These are phyloP conservation scores for Komagataella ulmi DNA, from an alignment of 805 yeast species.

Conservation along the genomic window DNA sequence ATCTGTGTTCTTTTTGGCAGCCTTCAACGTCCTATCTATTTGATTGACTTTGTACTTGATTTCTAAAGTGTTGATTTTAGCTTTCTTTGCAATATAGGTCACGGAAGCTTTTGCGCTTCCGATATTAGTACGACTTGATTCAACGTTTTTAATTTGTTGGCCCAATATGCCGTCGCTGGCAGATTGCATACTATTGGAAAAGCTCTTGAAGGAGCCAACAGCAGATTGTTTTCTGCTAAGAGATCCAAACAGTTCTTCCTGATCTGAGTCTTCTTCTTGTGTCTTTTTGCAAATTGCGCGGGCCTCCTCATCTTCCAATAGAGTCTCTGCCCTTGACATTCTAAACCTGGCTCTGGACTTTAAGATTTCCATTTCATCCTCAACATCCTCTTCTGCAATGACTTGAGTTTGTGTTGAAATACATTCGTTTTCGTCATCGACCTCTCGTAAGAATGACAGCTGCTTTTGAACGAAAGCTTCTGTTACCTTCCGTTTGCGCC, in stretches of 20 bases:
- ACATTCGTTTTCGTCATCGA: not conserved
- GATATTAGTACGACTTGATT: not conserved
- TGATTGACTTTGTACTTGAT: not conserved
- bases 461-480: slow-evolving; percentile 3
- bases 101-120: not conserved
- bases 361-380: slow-evolving; percentile 2
- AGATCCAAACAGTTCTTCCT: not conserved
- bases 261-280: not conserved
- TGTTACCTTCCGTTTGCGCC: slow-evolving; percentile 1
- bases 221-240: not conserved
- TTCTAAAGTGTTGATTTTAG: not conserved
- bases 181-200: not conserved
- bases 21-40: not conserved
- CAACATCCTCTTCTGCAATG: not conserved
- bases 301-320: not conserved
- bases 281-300: not conserved
- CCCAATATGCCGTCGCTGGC: not conserved
- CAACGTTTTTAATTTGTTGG: not conserved
- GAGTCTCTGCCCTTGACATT: not conserved
- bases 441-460: slow-evolving; percentile 2
- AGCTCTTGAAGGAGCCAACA: not conserved
- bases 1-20: not conserved
- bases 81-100: not conserved
- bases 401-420: not conserved
- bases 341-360: not conserved